phyloP scores from a whole-genome alignment of 176 grass and related monocot species.

The Cocos nucifera region DNA sequence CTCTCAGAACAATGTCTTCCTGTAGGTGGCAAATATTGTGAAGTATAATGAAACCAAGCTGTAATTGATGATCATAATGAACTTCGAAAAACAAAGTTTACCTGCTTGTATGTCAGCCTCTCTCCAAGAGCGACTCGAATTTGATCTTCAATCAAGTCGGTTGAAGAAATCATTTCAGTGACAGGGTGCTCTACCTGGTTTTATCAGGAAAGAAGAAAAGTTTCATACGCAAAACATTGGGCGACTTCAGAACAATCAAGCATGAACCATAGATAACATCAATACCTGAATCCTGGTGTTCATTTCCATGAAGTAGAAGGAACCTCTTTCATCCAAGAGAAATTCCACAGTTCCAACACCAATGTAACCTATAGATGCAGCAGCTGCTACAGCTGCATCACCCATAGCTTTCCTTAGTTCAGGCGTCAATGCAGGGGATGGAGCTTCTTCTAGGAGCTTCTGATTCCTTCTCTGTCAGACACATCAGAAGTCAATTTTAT shows the following conservation, averaged over 20 bases:
- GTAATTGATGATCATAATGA: too few species aligned
- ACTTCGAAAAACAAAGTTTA: slow-evolving; percentile 1
- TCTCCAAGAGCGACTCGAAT: slow-evolving; percentile 45
- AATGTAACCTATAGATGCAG: slow-evolving; percentile 37
- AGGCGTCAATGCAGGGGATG: slow-evolving; percentile 38
- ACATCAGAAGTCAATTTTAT: too few species aligned
- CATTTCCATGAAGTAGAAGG: slow-evolving; percentile 57
- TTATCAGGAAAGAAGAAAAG: background rate
- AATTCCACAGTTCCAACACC: slow-evolving; percentile 56
- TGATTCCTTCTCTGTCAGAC: slow-evolving; percentile 43
- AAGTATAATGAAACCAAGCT: too few species aligned
- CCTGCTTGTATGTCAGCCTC: slow-evolving; percentile 40
- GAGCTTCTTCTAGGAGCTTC: slow-evolving; percentile 52
- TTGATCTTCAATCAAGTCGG: slow-evolving; percentile 45
- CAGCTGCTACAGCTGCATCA: slow-evolving; percentile 42
- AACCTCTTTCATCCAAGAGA: slow-evolving; percentile 43
- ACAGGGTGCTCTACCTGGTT: slow-evolving; percentile 44
- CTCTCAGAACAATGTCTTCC: slow-evolving; percentile 49
- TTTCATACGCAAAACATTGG: background rate
- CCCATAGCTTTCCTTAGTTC: slow-evolving; percentile 46
- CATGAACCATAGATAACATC: slow-evolving; percentile 1
- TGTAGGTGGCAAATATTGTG: slow-evolving; percentile 3
- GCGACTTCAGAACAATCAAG: background rate
- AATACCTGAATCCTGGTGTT: slow-evolving; percentile 49
- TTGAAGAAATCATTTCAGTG: slow-evolving; percentile 50